Percentiles rank a stretch among this genome's conserved stretches.
Evolutionary conservation across 169 alveolate genomes (phyloP).

Genomic region (Cryptosporidium parvum): DNA sequence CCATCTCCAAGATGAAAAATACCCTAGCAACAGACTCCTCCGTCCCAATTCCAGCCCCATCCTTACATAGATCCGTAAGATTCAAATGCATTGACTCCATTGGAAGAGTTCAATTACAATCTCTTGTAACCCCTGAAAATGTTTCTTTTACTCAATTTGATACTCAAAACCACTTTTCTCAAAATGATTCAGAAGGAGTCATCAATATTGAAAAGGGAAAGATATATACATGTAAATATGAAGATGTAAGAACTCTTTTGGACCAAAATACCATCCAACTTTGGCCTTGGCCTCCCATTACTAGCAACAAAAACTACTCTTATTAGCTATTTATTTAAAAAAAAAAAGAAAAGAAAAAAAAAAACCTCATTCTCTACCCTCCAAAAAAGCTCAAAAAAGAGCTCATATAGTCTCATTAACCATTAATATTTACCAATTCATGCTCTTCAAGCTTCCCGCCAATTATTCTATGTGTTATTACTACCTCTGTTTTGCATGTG

Average conservation of each 20-base stretch:
- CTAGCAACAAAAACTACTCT: constrained; percentile 2
- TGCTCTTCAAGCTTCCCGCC: not conserved
- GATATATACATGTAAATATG: constrained; percentile 45
- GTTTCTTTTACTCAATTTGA: constrained; percentile 39
- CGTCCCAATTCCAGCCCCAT: constrained; percentile 65
- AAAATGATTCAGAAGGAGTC: constrained; percentile 4
- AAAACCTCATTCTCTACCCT: not conserved
- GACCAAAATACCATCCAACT: constrained; percentile 29
- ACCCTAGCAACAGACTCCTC: constrained; percentile 46
- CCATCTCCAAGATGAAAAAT: constrained; percentile 51
- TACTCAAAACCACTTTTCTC: not conserved
- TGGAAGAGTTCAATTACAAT: constrained; percentile 20
- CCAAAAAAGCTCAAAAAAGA: not conserved
- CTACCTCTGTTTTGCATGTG: too few species aligned
- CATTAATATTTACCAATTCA: not conserved
- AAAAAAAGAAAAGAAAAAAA: too few species aligned
- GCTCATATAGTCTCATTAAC: not conserved
- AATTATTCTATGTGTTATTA: too few species aligned
- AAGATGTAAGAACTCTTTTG: constrained; percentile 31
- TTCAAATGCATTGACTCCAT: constrained; percentile 24
- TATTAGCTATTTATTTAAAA: not conserved
- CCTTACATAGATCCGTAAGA: constrained; percentile 42
- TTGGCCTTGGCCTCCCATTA: constrained; percentile 76
- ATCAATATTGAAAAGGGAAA: constrained; percentile 49
- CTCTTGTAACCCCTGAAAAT: not conserved